phyloP scores from a whole-genome alignment of 2,329 filamentous ascomycete species.

The Beauveria sp. region DNA sequence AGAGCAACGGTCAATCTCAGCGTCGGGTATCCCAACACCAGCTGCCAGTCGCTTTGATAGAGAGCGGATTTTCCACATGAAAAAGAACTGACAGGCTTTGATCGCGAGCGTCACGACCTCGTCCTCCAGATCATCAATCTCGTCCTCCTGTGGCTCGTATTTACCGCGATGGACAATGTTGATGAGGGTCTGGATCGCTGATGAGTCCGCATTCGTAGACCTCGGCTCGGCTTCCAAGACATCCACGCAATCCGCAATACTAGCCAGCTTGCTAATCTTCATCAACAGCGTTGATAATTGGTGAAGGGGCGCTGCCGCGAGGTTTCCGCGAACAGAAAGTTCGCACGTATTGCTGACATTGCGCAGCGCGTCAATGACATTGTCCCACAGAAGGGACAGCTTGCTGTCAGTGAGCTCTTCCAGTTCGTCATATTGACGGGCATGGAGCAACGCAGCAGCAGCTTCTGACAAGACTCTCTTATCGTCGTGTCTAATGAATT shows the following conservation, averaged over 20 bases:
- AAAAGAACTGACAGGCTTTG: slow-evolving; percentile 75
- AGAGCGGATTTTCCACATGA: slow-evolving; percentile 81
- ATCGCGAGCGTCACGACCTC: slow-evolving; percentile 70
- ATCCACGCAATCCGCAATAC: slow-evolving; percentile 69
- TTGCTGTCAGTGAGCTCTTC: slow-evolving; percentile 79
- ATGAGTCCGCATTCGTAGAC: slow-evolving; percentile 38
- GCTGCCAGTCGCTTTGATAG: slow-evolving; percentile 47
- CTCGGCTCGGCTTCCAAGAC: slow-evolving; percentile 58
- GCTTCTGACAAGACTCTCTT: slow-evolving; percentile 79
- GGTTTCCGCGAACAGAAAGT: slow-evolving; percentile 61
- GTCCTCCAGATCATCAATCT: slow-evolving; percentile 70
- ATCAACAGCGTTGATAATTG: slow-evolving; percentile 67
- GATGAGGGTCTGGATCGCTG: slow-evolving; percentile 61
- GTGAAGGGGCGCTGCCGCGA: slow-evolving; percentile 56
- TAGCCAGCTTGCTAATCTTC: slow-evolving; percentile 73
- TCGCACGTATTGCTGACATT: slow-evolving; percentile 64
- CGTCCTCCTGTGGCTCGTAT: slow-evolving; percentile 59
- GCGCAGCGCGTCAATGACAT: slow-evolving; percentile 64
- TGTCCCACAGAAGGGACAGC: slow-evolving; percentile 78
- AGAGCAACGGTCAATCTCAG: slow-evolving; percentile 53
- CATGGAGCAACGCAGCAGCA: slow-evolving; percentile 72
- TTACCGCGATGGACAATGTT: slow-evolving; percentile 67
- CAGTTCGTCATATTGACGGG: slow-evolving; percentile 78
- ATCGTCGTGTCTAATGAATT: slow-evolving; percentile 89
- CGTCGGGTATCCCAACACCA: slow-evolving; percentile 46